These are phyloP conservation scores for Penicillium sp. DNA, from an alignment of 2,329 filamentous ascomycete genomes.

Conservation along the genomic window DNA sequence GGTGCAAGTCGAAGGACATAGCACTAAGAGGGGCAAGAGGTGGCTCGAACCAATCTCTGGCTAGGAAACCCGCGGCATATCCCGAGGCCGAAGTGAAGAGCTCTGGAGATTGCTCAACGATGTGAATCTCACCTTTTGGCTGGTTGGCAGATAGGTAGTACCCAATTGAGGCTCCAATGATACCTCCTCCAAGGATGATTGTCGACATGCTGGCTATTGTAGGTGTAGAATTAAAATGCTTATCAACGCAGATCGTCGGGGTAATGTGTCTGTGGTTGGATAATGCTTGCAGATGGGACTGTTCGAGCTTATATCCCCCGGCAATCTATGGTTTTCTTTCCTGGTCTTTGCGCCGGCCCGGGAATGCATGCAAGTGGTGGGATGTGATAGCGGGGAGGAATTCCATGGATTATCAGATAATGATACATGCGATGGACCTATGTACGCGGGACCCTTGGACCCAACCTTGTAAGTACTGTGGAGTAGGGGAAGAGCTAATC, in stretches of 20 bases:
- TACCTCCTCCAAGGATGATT: constrained; percentile 66
- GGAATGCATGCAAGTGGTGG: not conserved
- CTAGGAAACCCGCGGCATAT: constrained; percentile 70
- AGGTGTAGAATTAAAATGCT: not conserved
- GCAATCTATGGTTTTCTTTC: not conserved
- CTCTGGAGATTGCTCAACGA: constrained; percentile 56
- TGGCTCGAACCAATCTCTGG: constrained; percentile 67
- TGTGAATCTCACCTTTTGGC: constrained; percentile 47
- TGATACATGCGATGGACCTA: not conserved
- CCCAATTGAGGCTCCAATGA: constrained; percentile 68
- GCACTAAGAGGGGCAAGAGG: constrained; percentile 58
- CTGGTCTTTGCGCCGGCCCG: not conserved
- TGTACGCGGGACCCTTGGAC: not conserved
- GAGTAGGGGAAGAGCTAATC: not conserved
- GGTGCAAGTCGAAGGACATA: constrained; percentile 68
- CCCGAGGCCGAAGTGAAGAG: constrained; percentile 74
- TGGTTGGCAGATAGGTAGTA: constrained; percentile 61
- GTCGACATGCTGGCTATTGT: constrained; percentile 45
- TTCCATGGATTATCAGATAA: not conserved
- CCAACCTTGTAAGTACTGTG: not conserved
- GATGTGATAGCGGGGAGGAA: not conserved
- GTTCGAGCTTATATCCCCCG: not conserved
- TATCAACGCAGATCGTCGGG: not conserved
- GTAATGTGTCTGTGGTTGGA: not conserved
- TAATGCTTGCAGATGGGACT: not conserved